Percentiles rank a stretch among this genome's conserved stretches.
These are phyloP conservation scores for Diaporthe sp. DNA, from an alignment of 2,329 filamentous ascomycete species.

Conservation along the genomic window DNA sequence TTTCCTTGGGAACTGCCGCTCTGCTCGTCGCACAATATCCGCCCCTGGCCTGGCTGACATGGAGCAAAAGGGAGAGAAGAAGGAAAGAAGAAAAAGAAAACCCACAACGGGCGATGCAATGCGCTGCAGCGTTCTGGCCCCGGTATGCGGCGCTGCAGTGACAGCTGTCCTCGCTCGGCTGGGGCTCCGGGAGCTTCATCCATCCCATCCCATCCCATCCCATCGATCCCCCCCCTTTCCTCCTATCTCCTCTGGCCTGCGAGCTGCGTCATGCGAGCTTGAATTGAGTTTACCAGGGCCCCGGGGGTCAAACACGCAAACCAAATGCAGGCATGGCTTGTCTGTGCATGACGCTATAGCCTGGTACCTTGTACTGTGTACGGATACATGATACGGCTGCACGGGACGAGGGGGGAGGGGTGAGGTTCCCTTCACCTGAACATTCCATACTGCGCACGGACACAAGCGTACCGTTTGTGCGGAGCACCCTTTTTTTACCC, in stretches of 20 bases:
- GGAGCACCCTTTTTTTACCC: background rate
- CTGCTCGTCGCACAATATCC: background rate
- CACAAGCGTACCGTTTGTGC: background rate
- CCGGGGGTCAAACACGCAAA: slow-evolving; percentile 3
- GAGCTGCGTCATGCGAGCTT: slow-evolving; percentile 23
- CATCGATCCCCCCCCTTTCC: background rate
- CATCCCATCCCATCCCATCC: background rate
- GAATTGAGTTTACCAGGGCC: slow-evolving; percentile 24
- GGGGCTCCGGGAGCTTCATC: slow-evolving; percentile 11
- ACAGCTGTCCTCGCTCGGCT: slow-evolving; percentile 16
- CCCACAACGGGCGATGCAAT: slow-evolving; percentile 4
- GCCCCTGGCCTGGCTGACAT: background rate
- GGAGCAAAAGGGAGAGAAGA: background rate
- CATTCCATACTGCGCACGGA: slow-evolving; percentile 12
- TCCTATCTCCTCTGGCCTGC: background rate
- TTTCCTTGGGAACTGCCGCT: background rate
- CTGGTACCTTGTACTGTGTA: background rate
- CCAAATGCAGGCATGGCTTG: background rate
- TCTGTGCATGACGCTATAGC: background rate
- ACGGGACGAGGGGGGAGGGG: background rate
- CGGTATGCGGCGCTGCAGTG: background rate
- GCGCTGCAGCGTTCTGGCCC: background rate
- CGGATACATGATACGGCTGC: background rate
- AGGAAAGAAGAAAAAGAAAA: background rate
- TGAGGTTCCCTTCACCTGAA: slow-evolving; percentile 11